These are phyloP conservation scores for Boletus rufocinnamomeus DNA, from an alignment of 768 basidiomycete species.

Conservation along the genomic window DNA sequence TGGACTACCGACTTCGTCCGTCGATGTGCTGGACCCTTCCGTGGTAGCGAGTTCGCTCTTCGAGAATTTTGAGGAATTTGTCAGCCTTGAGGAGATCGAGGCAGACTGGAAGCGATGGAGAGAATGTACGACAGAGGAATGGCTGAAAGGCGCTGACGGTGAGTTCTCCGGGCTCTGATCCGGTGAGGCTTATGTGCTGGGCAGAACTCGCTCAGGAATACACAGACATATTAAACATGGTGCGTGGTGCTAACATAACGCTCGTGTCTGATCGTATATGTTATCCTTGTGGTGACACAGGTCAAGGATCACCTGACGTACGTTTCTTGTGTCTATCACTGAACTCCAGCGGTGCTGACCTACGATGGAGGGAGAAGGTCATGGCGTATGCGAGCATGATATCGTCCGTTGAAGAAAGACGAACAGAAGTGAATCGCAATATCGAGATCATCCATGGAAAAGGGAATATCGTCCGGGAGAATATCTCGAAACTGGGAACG, in stretches of 20 bases:
- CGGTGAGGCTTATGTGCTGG: neutral
- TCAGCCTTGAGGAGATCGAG: constrained; percentile 26
- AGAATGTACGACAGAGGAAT: constrained; percentile 33
- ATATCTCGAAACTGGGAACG: constrained; percentile 21
- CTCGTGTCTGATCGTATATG: neutral
- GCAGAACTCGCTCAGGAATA: constrained; percentile 24
- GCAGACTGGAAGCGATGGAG: constrained; percentile 31
- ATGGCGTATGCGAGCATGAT: constrained; percentile 22
- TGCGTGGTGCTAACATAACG: constrained; percentile 10
- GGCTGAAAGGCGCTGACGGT: constrained; percentile 35
- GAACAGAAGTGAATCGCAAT: constrained; percentile 19
- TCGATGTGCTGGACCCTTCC: constrained; percentile 5
- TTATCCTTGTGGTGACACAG: constrained; percentile 11
- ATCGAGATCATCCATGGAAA: constrained; percentile 22
- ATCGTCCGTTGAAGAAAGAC: constrained; percentile 26
- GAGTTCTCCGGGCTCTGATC: constrained; percentile 1
- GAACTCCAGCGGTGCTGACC: constrained; percentile 5
- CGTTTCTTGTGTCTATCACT: neutral
- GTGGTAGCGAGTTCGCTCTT: constrained; percentile 20
- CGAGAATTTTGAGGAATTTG: constrained; percentile 19
- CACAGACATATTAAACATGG: constrained; percentile 24
- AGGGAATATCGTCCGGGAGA: constrained; percentile 24
- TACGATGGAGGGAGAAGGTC: constrained; percentile 23
- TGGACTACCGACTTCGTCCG: neutral
- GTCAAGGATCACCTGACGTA: constrained; percentile 35